These are phyloP conservation scores for Ulvella scutata DNA, from an alignment of 139 green algal species.

Conservation along the genomic window DNA sequence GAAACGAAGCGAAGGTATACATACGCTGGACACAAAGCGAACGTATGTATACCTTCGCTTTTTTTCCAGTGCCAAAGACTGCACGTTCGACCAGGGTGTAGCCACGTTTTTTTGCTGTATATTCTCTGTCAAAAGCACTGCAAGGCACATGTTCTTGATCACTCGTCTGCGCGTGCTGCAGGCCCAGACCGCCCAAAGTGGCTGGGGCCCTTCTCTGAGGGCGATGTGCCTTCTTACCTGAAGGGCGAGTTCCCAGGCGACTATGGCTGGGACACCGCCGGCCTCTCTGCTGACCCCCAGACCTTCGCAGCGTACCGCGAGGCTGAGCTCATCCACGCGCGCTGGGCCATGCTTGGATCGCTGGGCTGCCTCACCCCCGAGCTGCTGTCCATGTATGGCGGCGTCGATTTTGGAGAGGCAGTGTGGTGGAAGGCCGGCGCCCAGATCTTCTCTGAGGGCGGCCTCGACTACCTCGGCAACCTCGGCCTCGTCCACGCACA, in stretches of 20 bases:
- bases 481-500: constrained; percentile 42
- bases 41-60: too few species aligned
- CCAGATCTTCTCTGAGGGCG: constrained; percentile 51
- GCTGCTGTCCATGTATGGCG: constrained; percentile 19
- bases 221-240: constrained; percentile 58
- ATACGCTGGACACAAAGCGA: too few species aligned
- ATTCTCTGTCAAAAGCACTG: too few species aligned
- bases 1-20: too few species aligned
- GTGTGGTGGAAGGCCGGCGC: constrained; percentile 84
- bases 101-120: too few species aligned
- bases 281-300: constrained; percentile 88
- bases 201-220: constrained; percentile 69
- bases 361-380: constrained; percentile 27
- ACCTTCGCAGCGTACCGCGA: constrained; percentile 75
- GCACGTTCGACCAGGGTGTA: too few species aligned
- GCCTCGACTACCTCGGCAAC: constrained; percentile 68
- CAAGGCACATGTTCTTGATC: too few species aligned
- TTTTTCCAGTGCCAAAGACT: too few species aligned
- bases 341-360: constrained; percentile 13
- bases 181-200: constrained; percentile 74
- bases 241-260: constrained; percentile 83
- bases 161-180: too few species aligned
- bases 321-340: constrained; percentile 67
- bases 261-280: constrained; percentile 94
- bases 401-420: constrained; percentile 35